Conservation (phyloP, 768 basidiomycete genomes). For the Phaeotremella skinneri region DNA sequence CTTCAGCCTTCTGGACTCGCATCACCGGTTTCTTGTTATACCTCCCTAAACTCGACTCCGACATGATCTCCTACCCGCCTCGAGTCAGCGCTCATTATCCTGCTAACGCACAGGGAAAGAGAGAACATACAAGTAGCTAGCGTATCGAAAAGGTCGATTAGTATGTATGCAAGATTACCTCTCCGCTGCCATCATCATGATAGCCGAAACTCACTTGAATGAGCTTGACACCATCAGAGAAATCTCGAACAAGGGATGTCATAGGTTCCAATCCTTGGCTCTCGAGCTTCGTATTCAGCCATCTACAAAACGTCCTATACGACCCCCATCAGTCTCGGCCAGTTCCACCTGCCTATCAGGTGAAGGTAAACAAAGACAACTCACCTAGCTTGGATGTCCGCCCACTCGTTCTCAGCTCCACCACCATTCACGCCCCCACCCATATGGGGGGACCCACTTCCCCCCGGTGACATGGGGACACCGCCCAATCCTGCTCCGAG, state of each 20-base stretch:
- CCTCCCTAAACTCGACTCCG: conserved; percentile 76
- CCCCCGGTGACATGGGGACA: conserved; percentile 26
- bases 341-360: not conserved
- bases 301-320: conserved; percentile 27
- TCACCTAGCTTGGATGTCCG: conserved; percentile 36
- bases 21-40: conserved; percentile 88
- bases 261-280: conserved; percentile 78
- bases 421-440: conserved; percentile 2
- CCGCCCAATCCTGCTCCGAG: conserved; percentile 2
- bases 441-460: conserved; percentile 6
- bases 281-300: conserved; percentile 95
- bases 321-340: conserved; percentile 5
- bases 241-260: conserved; percentile 81
- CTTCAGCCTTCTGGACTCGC: conserved; percentile 91
- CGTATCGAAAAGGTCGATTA: not conserved
- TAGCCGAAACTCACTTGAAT: conserved; percentile 83
- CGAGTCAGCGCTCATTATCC: not conserved
- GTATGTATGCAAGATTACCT: not conserved
- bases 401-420: conserved; percentile 21
- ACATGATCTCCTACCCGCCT: conserved; percentile 85
- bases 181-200: not conserved
- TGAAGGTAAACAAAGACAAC: not conserved
- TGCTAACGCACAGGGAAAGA: not conserved
- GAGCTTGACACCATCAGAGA: conserved; percentile 90
- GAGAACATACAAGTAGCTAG: conserved; percentile 3